These are phyloP conservation scores for Leonotis leonurus DNA, from an alignment of 257 asterid genomes.

Conservation along the genomic window DNA sequence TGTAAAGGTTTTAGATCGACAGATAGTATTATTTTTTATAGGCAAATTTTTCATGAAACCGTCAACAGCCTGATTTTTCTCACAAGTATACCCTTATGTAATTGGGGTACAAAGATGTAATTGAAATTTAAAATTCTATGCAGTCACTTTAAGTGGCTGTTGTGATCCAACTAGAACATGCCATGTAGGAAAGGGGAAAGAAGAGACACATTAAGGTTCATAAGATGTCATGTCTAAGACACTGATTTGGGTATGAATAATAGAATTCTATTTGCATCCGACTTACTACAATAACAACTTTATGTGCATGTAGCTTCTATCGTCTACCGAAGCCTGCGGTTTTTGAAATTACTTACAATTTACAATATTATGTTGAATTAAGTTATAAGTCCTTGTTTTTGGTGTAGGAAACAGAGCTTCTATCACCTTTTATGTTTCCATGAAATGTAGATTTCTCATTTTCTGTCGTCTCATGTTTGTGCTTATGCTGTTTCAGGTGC, in stretches of 20 bases:
- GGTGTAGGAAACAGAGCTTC: background rate
- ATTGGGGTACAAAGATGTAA: background rate
- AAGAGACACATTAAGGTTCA: no score
- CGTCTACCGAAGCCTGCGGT: background rate
- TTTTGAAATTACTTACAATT: background rate
- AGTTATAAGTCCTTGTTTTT: background rate
- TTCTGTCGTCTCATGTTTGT: slow-evolving; percentile 3
- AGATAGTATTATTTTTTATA: background rate
- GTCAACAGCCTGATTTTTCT: background rate
- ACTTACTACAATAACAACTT: no score
- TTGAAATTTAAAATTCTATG: background rate
- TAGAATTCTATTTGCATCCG: no score
- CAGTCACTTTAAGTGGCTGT: background rate
- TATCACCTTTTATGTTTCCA: no score
- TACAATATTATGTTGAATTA: background rate
- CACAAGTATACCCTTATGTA: background rate
- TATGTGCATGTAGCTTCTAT: background rate
- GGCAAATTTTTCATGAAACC: background rate
- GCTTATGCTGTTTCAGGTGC: slow-evolving; percentile 55
- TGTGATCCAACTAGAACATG: background rate
- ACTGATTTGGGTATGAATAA: no score
- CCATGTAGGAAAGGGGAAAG: no score
- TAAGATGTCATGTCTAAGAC: no score
- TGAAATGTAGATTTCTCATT: slow-evolving; percentile 3
- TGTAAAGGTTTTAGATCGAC: no score